Base-by-base conservation (phyloP, 2,329 filamentous ascomycete genomes). In the Xenoacremonium recifei region DNA sequence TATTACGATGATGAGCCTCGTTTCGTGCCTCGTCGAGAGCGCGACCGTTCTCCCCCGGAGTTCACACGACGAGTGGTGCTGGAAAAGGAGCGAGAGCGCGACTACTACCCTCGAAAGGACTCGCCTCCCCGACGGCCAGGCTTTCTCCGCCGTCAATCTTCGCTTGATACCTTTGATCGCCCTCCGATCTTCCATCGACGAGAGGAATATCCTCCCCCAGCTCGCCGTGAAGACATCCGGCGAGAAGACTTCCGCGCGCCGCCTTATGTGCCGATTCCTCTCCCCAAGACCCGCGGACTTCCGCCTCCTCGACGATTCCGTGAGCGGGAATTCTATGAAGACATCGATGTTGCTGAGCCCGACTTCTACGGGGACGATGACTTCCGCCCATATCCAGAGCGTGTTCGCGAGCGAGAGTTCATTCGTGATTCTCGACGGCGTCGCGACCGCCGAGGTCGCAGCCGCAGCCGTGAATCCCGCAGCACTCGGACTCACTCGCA, bases 111-210 rank as follows among this genome's bases (percentile, higher is more conserved):
- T 29, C 67, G 73, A 19, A 69, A 75, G 20, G 67, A 63, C 31
- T 65, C 75, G 4, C 75, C 78, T 9, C 77, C 76, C 40, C 74
- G 76, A 23, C 77, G 86, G 34, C 90, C 89, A 3, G 58, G 75
- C 21, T 75, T 91, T 49, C 60, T 93, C 37, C 80, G 91, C 44
- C 81, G 91, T 32, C 90, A 95, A 63, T 95, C 89, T 12, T 95
- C 89, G 39, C 75, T 96, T 29, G 91, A 96, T 63, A 95, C 87
- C 0, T 96, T 89, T 60, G 91, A 96, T 65, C 82, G 82, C 20
- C 85, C 87, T 2, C 66, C 66, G 7, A 60, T 63, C 37, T 71
- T 74, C 51, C 73, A 72, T 40, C 75, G 84, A 27, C 69, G 75
- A 16, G 79, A 82, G 38, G 81, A 86, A 47, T 82, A 83, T 53